Evolutionary conservation across 805 yeast genomes (phyloP), one percentile per base, ranked within the genome.

Genomic region (Candida boleticola): DNA sequence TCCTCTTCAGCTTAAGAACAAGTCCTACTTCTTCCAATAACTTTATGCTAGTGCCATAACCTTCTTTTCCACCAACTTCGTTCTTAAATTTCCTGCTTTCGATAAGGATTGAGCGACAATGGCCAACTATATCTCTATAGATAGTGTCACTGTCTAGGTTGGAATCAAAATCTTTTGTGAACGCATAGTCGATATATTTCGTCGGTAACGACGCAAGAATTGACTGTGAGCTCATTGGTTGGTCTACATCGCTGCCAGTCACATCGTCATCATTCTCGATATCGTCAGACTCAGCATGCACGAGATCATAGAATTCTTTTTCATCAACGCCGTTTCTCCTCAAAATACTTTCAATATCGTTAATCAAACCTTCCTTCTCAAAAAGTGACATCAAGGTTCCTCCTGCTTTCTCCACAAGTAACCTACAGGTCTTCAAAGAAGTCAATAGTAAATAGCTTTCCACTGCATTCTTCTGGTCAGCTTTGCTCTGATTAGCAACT

Each of bases 331-430:
- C 50, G 37, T 51, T 52, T 38, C 52, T 48, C 20, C 60, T 61
- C 7, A 64, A 41, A 3, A 79, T 59, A 0, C 53, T 44, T 1
- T 61, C 49, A 7, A 75, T 66, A 53, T 83, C 87, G 14, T 72
- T 60, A 3, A 83, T 56, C n/a, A 85, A 60, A 0, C 96, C 96
- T 52, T 88, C 95, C 42, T 85, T 74, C 51, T 77, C 83, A 47
- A 88, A 77, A 6, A 67, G 71, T 0, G 57, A 52, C 4, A 80
- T 53, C 42, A 76, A 81, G 1, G 58, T 44, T 1, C 60, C 63
- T 0, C 82, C 73, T 14, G 73, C 62, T 34, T 72, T 68, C 4
- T 59, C 57, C 0, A 79, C 60, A 38, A 86, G 55, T 2, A 58
- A 45, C 6, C 69, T 63, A 1, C 80, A 65, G 11, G 83, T 59